Conservation (phyloP, 1,284 basidiomycete species). For the Moesziomyces globuligerus region DNA sequence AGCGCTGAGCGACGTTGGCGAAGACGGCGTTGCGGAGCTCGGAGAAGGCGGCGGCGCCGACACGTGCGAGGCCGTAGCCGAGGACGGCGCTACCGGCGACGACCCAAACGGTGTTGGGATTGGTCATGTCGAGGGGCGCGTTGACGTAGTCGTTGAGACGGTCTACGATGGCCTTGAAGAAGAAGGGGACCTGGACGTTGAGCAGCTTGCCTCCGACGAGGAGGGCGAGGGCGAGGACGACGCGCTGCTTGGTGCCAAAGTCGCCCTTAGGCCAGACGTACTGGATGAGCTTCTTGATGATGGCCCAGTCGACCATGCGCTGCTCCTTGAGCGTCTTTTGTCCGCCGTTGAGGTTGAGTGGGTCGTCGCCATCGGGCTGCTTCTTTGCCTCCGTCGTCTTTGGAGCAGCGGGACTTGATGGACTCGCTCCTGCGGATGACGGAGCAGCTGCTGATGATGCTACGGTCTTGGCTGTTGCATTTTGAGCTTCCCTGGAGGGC, state of each 20-base stretch:
- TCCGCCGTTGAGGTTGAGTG: conserved; percentile 49
- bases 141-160: conserved; percentile 74
- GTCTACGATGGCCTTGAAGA: conserved; percentile 94
- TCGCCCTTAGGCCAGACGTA: conserved; percentile 74
- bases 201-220: conserved; percentile 88
- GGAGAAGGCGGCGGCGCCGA: conserved; percentile 87
- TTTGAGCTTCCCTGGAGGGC: conserved; percentile 1
- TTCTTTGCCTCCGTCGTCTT: too few relatives aligned
- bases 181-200: conserved; percentile 95
- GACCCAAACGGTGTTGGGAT: conserved; percentile 85
- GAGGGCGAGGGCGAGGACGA: conserved; percentile 82
- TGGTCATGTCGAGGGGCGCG: conserved; percentile 75
- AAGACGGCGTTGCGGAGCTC: conserved; percentile 96
- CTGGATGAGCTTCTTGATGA: conserved; percentile 71
- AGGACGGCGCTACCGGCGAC: conserved; percentile 87
- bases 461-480: conserved; percentile 20
- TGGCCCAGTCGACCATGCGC: conserved; percentile 70
- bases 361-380: conserved; percentile 52
- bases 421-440: not conserved
- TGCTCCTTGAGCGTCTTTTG: conserved; percentile 52
- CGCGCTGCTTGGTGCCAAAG: conserved; percentile 73
- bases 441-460: conserved; percentile 6
- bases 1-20: conserved; percentile 92
- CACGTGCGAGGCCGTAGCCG: conserved; percentile 89
- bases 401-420: not conserved